Conservation (phyloP, 805 yeast genomes). For the Candida jianshihensis region DNA sequence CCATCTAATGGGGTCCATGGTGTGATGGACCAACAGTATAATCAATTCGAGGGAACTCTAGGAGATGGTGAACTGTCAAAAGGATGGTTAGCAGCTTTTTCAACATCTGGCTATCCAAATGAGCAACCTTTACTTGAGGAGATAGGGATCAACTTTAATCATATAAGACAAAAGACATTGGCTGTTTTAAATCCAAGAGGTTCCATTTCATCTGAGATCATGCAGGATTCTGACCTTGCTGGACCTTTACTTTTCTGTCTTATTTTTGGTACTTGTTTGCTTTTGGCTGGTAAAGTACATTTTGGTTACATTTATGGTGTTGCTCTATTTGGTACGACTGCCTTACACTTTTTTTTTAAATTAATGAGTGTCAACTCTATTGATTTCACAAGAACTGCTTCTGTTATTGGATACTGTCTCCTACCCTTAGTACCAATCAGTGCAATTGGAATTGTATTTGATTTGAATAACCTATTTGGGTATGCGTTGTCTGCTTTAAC, state of each 20-base stretch:
- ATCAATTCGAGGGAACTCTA: conserved; percentile 16
- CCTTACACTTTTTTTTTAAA: conserved; percentile 78
- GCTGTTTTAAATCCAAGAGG: conserved; percentile 77
- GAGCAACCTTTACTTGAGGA: conserved; percentile 92
- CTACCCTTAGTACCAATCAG: conserved; percentile 80
- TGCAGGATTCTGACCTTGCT: conserved; percentile 88
- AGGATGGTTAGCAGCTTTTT: conserved; percentile 86
- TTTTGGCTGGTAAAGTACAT: conserved; percentile 89
- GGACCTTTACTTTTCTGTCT: conserved; percentile 91
- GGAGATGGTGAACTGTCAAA: conserved; percentile 44
- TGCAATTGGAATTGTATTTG: conserved; percentile 51
- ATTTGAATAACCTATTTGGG: conserved; percentile 70
- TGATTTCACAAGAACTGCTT: conserved; percentile 67
- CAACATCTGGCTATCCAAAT: conserved; percentile 90
- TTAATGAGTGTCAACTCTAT: conserved; percentile 65
- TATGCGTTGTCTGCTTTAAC: conserved; percentile 59
- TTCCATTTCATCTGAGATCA: conserved; percentile 59
- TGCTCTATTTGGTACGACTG: conserved; percentile 82
- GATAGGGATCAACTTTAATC: conserved; percentile 85
- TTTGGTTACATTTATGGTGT: conserved; percentile 97
- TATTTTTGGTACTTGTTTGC: conserved; percentile 73
- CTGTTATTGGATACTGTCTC: conserved; percentile 90
- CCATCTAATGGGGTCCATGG: conserved; percentile 23
- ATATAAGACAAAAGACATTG: conserved; percentile 75
- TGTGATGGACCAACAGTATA: conserved; percentile 26